A percentile compares a stretch with the other conserved stretches of the same genome.
phyloP scores from a whole-genome alignment of 75 land plant genomes.

The Selaginella tamariscina region DNA sequence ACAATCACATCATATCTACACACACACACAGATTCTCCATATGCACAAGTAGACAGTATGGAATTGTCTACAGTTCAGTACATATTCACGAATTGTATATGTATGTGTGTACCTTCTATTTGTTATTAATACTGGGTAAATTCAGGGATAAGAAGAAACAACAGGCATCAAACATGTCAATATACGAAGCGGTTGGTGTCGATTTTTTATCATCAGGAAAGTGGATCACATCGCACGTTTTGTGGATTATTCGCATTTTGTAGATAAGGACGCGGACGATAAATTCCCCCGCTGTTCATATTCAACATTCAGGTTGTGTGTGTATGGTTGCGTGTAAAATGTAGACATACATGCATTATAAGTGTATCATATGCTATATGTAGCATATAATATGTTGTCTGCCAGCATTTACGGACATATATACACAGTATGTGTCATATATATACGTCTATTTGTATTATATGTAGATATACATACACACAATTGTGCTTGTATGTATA shows the following conservation, averaged over 20 bases:
- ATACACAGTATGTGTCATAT: too few relatives aligned
- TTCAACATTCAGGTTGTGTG: constrained; percentile 70
- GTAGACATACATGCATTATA: too few relatives aligned
- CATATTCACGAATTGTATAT: not conserved
- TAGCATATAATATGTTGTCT: too few relatives aligned
- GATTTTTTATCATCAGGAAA: constrained; percentile 69
- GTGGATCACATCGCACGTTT: constrained; percentile 66
- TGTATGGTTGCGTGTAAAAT: not conserved
- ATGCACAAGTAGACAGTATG: not conserved
- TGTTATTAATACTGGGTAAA: not conserved
- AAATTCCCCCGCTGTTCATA: constrained; percentile 61
- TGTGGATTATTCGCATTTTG: constrained; percentile 55
- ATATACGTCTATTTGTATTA: too few relatives aligned
- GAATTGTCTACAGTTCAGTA: not conserved
- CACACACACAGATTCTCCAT: not conserved
- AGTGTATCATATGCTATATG: too few relatives aligned
- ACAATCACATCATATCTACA: not conserved
- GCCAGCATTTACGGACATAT: too few relatives aligned
- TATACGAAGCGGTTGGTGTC: constrained; percentile 72
- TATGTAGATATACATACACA: too few relatives aligned
- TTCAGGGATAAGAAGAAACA: constrained; percentile 81
- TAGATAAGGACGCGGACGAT: constrained; percentile 14
- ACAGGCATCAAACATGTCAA: constrained; percentile 50
- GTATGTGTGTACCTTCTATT: not conserved
- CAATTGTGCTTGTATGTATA: not conserved